Conservation (phyloP, 1,139 yeast genomes). For the Candida sp. region DNA sequence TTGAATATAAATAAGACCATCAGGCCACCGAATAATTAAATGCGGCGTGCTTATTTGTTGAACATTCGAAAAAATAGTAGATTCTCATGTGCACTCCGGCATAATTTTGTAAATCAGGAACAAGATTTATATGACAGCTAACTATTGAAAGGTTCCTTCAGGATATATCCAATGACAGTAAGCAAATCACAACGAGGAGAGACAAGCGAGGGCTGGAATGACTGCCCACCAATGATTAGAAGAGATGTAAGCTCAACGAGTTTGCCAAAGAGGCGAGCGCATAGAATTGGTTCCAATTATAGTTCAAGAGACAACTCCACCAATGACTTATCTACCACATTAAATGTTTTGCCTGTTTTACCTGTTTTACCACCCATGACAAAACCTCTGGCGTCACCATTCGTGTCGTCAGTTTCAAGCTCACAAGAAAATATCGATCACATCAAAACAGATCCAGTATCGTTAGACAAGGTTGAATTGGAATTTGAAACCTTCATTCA, state of each 20-base stretch:
- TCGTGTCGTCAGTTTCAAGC: neutral
- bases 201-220: conserved; percentile 46
- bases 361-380: neutral
- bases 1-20: no score
- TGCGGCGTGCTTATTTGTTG: no score
- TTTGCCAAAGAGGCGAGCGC: neutral
- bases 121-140: neutral
- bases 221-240: conserved; percentile 29
- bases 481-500: conserved; percentile 11
- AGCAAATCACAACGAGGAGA: conserved; percentile 40
- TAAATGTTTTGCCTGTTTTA: neutral
- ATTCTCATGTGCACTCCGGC: neutral
- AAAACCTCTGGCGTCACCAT: neutral
- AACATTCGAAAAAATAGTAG: no score
- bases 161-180: no score
- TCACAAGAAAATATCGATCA: neutral
- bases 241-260: conserved; percentile 3
- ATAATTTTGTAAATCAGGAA: neutral
- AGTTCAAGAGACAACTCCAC: conserved; percentile 6
- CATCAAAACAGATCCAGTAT: conserved; percentile 1
- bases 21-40: no score
- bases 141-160: neutral
- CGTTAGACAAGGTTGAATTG: conserved; percentile 4
- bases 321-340: conserved; percentile 3
- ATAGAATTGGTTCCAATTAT: neutral